Evolutionary conservation across 2,329 filamentous ascomycete genomes (phyloP).

Genomic region (Boeremia exigua): DNA sequence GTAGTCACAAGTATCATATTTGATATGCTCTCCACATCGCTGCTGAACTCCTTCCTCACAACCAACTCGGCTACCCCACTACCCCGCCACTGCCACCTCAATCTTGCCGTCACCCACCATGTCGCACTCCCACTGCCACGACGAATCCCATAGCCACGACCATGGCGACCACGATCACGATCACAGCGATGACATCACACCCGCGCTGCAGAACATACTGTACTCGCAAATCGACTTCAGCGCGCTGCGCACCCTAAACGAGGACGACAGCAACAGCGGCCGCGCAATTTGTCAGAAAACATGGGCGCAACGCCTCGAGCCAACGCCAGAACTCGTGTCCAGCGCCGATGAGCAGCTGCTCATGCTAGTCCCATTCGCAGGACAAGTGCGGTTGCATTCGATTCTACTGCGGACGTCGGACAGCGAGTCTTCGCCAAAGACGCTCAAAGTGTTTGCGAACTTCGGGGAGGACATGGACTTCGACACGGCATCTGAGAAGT

Average conservation of each 20-base stretch:
- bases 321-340: conserved; percentile 78
- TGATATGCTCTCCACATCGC: neutral
- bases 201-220: conserved; percentile 86
- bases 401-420: conserved; percentile 83
- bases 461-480: conserved; percentile 81
- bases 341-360: conserved; percentile 93
- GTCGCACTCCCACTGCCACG: conserved; percentile 39
- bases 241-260: conserved; percentile 83
- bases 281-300: conserved; percentile 84
- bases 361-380: conserved; percentile 91
- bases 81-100: conserved; percentile 28
- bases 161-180: conserved; percentile 94
- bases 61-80: conserved; percentile 38
- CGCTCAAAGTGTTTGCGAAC: conserved; percentile 88
- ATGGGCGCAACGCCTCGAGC: conserved; percentile 78
- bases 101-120: conserved; percentile 21
- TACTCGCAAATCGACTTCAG: conserved; percentile 94
- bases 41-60: neutral
- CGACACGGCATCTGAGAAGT: conserved; percentile 69
- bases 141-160: conserved; percentile 71
- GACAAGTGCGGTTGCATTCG: conserved; percentile 89
- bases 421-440: conserved; percentile 71
- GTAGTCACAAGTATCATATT: too few species aligned
- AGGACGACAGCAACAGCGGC: conserved; percentile 71
- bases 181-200: conserved; percentile 90